Base-by-base conservation (phyloP, 2,329 filamentous ascomycete species). In the Neofusicoccum umdonicola region DNA sequence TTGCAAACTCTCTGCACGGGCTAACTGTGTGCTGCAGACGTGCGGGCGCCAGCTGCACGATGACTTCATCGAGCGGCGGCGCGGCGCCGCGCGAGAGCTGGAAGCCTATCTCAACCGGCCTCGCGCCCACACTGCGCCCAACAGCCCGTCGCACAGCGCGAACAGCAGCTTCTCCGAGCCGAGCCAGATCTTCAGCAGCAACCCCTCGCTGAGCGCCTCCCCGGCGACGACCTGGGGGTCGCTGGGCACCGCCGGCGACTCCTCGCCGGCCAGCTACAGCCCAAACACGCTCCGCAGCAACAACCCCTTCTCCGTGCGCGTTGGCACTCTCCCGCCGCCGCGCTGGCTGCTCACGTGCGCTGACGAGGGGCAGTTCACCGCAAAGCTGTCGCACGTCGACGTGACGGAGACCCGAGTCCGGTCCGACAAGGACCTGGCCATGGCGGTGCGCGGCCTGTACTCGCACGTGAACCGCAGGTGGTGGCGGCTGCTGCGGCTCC, bases 331-430 rank as follows among this genome's bases (percentile, higher is more conserved):
- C 5, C 62, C 66, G 1, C 70, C 73, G 2, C 71, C 76, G 42
- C 71, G 71, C 5, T 78, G 74, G 74, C 71, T 79, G 1, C 68
- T 78, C 7, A 77, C 76, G 1, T 78, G 76, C 60, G 74, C 74
- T 2, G 77, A 77, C 45, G 77, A 78, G 62, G 76, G 73, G 1
- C 71, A 71, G 19, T 70, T 71, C 39, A 76, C 74, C 8, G 73
- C 76, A 0, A 79, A 78, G 62, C 70, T 78, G 41, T 70, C 75
- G 1, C 77, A 78, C 64, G 67, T 79, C 8, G 74, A 77, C 48
- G 74, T 78, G 51, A 74, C 74, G 35, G 64, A 67, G 9, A 68
- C 69, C 2, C 70, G 68, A 15, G 73, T 78, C 17, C 70, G 66
- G 17, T 74, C 72, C 41, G 77, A 79, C 62, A 74, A 72, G 62